Base-by-base conservation (phyloP, 768 basidiomycete species). In the Kwoniella sp. region DNA sequence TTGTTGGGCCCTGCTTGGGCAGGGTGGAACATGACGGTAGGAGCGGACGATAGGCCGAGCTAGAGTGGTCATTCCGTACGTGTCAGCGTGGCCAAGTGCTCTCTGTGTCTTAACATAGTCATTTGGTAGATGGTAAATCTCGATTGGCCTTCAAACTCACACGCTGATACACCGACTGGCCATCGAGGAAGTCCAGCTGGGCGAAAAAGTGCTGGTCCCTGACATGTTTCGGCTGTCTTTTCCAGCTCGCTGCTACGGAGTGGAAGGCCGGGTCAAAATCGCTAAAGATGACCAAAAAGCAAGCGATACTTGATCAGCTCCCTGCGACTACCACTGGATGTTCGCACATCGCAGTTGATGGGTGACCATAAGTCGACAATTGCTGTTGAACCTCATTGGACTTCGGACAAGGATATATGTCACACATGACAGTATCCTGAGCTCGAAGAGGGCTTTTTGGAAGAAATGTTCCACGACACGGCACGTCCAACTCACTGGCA, bases 201-300 rank as follows among this genome's bases (percentile, higher is more conserved):
- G 88, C 96, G 76, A 98, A 99, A 86, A 97, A 94, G 81, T 97
- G 94, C 61, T 84, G 83, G 78, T 91, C 85, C 47, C 89, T 86
- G n/a, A 89, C 82, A 23, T 83, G 83, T 61, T 84, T 72, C 8
- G 90, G 81, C 9, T 85, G 85, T 15, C 83, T 84, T 2, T 85
- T 78, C 93, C 93, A 97, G n/a, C 91, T 87, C 73, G 87, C 87
- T 37, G 91, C 90, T 13, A 95, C 89, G 2, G 87, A 82, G n/a
- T 84, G 85, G 86, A 88, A 96, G 4, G 88, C 84, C 7, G 94
- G 92, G 55, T 90, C 86, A 75, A 97, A 95, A 71, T 90, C 86
- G 79, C 93, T 95, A 26, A 4, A 17, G 25, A 26, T n/a, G n/a
- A n/a, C n/a, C n/a, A n/a, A n/a, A n/a, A n/a, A n/a, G n/a, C n/a